Conservation (phyloP, 208 protist genomes). For the Trypanosoma cruzi region DNA sequence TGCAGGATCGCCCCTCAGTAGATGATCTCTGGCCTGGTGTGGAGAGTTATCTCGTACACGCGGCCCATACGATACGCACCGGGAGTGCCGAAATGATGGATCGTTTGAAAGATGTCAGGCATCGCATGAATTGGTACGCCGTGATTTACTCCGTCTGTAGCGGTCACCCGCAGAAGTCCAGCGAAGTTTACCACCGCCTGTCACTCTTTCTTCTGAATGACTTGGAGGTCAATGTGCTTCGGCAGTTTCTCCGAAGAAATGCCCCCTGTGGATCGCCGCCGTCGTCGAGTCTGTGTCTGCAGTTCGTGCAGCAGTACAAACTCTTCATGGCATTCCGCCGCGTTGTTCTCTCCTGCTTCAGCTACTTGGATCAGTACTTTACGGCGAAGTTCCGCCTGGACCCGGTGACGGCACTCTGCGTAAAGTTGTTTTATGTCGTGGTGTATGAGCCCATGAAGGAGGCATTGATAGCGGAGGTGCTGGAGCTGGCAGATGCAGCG, state of each 20-base stretch:
- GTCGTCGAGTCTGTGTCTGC: slow-evolving; percentile 31
- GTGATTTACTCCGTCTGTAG: slow-evolving; percentile 71
- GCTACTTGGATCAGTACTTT: slow-evolving; percentile 88
- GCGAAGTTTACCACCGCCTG: slow-evolving; percentile 58
- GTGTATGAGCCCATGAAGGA: slow-evolving; percentile 65
- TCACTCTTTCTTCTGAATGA: slow-evolving; percentile 49
- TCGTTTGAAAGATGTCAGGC: slow-evolving; percentile 5
- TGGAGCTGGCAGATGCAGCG: slow-evolving; percentile 28
- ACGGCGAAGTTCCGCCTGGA: slow-evolving; percentile 62
- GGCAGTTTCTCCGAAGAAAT: slow-evolving; percentile 36
- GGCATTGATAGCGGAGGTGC: slow-evolving; percentile 41
- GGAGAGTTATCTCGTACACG: slow-evolving; percentile 20
- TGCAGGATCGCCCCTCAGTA: neutral
- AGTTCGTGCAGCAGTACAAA: slow-evolving; percentile 60
- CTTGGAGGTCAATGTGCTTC: slow-evolving; percentile 65
- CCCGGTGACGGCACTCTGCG: slow-evolving; percentile 65
- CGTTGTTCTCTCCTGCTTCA: slow-evolving; percentile 78
- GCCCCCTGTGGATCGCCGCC: neutral
- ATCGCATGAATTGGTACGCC: slow-evolving; percentile 80
- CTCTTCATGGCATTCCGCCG: slow-evolving; percentile 59
- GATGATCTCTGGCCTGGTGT: slow-evolving; percentile 22
- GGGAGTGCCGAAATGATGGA: slow-evolving; percentile 10
- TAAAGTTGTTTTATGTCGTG: slow-evolving; percentile 80
- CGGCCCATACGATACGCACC: slow-evolving; percentile 14
- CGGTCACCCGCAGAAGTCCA: slow-evolving; percentile 48